Conservation (phyloP, 345 rosid species). For the Aurinia saxatilis region DNA sequence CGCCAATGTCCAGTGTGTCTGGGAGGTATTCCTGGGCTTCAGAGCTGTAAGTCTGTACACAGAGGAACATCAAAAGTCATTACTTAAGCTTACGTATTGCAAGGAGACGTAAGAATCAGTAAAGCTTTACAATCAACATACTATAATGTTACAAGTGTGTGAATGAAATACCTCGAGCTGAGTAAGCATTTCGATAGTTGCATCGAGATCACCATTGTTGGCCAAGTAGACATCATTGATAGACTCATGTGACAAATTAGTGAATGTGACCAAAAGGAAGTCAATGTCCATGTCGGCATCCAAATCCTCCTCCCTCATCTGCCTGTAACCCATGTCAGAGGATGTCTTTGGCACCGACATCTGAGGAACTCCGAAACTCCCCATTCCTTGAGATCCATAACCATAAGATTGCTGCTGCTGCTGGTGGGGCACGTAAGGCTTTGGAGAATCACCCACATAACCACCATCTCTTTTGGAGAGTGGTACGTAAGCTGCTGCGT, state of each 20-base stretch:
- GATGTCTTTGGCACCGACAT: slow-evolving; percentile 22
- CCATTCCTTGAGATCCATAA: slow-evolving; percentile 24
- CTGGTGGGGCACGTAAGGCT: slow-evolving; percentile 16
- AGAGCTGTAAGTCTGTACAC: slow-evolving; percentile 44
- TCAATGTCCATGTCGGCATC: slow-evolving; percentile 63
- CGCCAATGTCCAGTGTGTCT: slow-evolving; percentile 79
- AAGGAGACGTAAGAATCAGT: not conserved
- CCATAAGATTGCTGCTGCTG: slow-evolving; percentile 26
- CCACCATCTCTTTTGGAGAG: slow-evolving; percentile 54
- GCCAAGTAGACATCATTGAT: slow-evolving; percentile 66
- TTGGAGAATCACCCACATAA: too few species aligned
- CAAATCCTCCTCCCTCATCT: slow-evolving; percentile 41
- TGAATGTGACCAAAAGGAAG: slow-evolving; percentile 55
- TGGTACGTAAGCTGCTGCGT: slow-evolving; percentile 73
- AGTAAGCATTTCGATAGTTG: slow-evolving; percentile 71
- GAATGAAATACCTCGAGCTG: slow-evolving; percentile 66
- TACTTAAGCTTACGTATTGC: not conserved
- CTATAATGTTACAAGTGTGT: not conserved
- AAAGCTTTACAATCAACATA: not conserved
- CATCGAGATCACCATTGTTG: slow-evolving; percentile 65
- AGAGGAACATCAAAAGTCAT: not conserved
- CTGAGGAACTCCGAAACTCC: slow-evolving; percentile 17
- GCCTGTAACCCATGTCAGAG: slow-evolving; percentile 31
- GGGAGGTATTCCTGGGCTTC: slow-evolving; percentile 65
- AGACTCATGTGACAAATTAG: slow-evolving; percentile 66